phyloP scores from a whole-genome alignment of 495 filamentous ascomycete species.

The Cairneyella variabilis region DNA sequence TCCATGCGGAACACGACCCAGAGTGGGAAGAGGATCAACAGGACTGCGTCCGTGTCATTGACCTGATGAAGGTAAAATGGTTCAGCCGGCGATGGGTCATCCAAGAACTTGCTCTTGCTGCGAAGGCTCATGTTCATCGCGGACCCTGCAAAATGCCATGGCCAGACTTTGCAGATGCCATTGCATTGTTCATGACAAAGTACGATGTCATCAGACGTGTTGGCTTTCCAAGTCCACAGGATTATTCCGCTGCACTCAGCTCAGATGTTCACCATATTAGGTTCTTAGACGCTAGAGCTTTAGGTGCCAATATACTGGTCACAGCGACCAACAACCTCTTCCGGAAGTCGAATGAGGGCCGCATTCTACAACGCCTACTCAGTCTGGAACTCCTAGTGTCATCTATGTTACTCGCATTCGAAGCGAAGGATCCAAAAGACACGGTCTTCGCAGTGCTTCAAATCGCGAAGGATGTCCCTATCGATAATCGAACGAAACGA shows the following conservation, averaged over 20 bases:
- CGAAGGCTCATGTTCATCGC: slow-evolving; percentile 25
- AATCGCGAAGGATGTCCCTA: background rate
- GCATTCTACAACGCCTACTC: background rate
- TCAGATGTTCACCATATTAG: background rate
- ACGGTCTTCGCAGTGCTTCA: slow-evolving; percentile 2
- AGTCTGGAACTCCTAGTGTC: slow-evolving; percentile 3
- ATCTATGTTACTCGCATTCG: slow-evolving; percentile 2
- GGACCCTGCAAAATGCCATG: slow-evolving; percentile 24
- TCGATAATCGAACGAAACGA: background rate
- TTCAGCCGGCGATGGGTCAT: slow-evolving; percentile 34
- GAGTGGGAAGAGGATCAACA: background rate
- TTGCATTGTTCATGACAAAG: slow-evolving; percentile 6
- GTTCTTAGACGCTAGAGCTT: slow-evolving; percentile 23
- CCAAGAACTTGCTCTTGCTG: slow-evolving; percentile 34
- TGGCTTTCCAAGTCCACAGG: background rate
- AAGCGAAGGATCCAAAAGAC: slow-evolving; percentile 3
- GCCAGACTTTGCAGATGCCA: slow-evolving; percentile 26
- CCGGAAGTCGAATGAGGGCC: slow-evolving; percentile 13
- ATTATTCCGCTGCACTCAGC: background rate
- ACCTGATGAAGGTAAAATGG: slow-evolving; percentile 30
- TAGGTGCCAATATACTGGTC: slow-evolving; percentile 33
- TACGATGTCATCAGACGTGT: background rate
- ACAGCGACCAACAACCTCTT: slow-evolving; percentile 32
- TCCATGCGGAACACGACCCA: background rate
- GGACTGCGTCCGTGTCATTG: slow-evolving; percentile 1